A percentile compares a stretch with the other conserved stretches of the same genome.
These are phyloP conservation scores for Aspergillus homomorphus DNA, from an alignment of 495 filamentous ascomycete species.

Conservation along the genomic window DNA sequence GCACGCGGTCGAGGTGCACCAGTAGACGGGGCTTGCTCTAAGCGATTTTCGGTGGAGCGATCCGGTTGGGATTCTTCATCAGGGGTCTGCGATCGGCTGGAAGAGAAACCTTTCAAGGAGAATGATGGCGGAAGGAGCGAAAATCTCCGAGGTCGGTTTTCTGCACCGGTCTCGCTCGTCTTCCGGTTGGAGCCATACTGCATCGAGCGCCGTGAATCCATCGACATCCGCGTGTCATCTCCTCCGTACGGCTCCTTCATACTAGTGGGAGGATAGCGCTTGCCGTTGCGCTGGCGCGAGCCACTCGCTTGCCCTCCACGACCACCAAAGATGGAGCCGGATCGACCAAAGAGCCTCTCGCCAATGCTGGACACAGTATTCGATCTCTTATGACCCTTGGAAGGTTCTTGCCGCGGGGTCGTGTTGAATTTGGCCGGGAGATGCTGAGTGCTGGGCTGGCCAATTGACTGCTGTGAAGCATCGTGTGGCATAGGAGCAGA, in stretches of 20 bases:
- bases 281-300: constrained; percentile 37
- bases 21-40: constrained; percentile 36
- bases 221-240: constrained; percentile 64
- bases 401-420: constrained; percentile 43
- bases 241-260: constrained; percentile 62
- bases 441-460: constrained; percentile 58
- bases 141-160: constrained; percentile 69
- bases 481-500: constrained; percentile 65
- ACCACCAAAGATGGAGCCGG: constrained; percentile 71
- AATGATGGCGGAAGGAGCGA: constrained; percentile 77
- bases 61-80: constrained; percentile 35
- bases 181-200: constrained; percentile 74
- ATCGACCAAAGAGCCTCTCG: constrained; percentile 75
- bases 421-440: constrained; percentile 44
- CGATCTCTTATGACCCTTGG: constrained; percentile 83
- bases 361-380: constrained; percentile 81
- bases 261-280: constrained; percentile 71
- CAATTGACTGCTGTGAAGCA: constrained; percentile 40
- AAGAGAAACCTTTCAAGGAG: constrained; percentile 56
- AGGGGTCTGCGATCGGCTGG: constrained; percentile 40
- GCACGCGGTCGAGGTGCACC: constrained; percentile 26
- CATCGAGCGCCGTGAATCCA: constrained; percentile 77
- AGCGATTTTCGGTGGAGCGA: constrained; percentile 25
- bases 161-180: constrained; percentile 75
- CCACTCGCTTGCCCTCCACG: constrained; percentile 42